Evolutionary conservation across 352 stramenopile genomes (phyloP), one percentile per base, ranked within the genome.

Genomic region (Phytopythium montanum): DNA sequence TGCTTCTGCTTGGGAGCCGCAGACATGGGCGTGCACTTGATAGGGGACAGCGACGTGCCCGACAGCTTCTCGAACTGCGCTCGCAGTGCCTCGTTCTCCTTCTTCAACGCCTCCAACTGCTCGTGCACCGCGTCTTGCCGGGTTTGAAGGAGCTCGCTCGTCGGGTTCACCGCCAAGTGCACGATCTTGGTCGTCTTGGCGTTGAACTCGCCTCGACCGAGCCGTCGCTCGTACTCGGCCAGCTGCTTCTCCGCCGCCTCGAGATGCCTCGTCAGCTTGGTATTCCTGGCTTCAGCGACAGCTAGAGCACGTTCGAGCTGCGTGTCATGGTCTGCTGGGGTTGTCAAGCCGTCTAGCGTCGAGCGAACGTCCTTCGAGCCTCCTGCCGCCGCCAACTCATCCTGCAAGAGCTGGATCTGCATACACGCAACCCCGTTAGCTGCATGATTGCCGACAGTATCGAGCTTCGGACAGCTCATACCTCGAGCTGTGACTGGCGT

Each of bases 161-260:
- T 90, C n/a, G 86, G 86, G 34, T 95, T 95, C 16, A 93, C 68
- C n/a, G 85, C 69, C 34, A 94, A 64, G 63, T 96, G 87, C 12
- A 96, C 73, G n/a, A 96, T 87, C 61, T 96, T 96, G 28, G 85
- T 95, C 19, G 76, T 92, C 39, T 85, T 70, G 10, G 77, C 60
- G 53, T 96, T 95, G 61, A 88, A 91, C 49, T 93, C 84, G 36
- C 85, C 86, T 53, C 72, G 67, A 25, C 81, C 86, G 21, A 94
- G 66, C 3, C 85, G 79, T 36, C 87, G 88, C 60, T 96, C 85
- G 36, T 88, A 76, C 23, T 81, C 59, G 1, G 72, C 76, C 10
- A 87, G 70, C 44, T 91, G 75, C 57, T 73, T 78, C 60, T 94
- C 80, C 5, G 66, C 66, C 49, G 81, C 83, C 53, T 91, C 77